These are phyloP conservation scores for Chalciporus piperatus DNA, from an alignment of 768 basidiomycete genomes.

Conservation along the genomic window DNA sequence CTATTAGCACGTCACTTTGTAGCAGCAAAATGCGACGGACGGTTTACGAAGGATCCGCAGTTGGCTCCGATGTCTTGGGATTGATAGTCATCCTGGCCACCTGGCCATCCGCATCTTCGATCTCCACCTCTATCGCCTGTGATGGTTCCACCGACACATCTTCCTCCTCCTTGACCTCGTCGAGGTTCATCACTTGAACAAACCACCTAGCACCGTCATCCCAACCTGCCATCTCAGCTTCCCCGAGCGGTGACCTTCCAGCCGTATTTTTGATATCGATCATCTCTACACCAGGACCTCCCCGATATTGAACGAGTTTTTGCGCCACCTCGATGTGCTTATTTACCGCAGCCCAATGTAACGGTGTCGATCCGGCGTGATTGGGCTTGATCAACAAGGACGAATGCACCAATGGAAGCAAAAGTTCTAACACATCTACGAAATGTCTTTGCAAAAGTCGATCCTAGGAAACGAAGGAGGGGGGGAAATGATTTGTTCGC, in stretches of 20 bases:
- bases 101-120: slow-evolving; percentile 68
- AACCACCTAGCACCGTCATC: slow-evolving; percentile 84
- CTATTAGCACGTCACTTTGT: too few species aligned
- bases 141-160: slow-evolving; percentile 29
- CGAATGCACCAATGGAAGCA: slow-evolving; percentile 59
- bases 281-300: slow-evolving; percentile 59
- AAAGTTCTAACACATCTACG: slow-evolving; percentile 71
- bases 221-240: slow-evolving; percentile 78
- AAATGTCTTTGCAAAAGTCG: slow-evolving; percentile 45
- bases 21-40: neutral
- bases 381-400: slow-evolving; percentile 63
- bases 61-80: neutral
- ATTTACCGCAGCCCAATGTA: slow-evolving; percentile 93
- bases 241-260: slow-evolving; percentile 74
- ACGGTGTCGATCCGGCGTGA: slow-evolving; percentile 69
- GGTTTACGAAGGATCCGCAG: neutral
- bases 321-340: slow-evolving; percentile 63
- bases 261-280: slow-evolving; percentile 77
- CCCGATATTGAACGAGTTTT: slow-evolving; percentile 53
- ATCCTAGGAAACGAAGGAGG: slow-evolving; percentile 11
- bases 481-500: slow-evolving; percentile 12
- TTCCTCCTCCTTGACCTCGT: slow-evolving; percentile 39
- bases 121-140: slow-evolving; percentile 62
- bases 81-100: slow-evolving; percentile 60
- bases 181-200: slow-evolving; percentile 77